A percentile compares a stretch with the other conserved stretches of the same genome.
Evolutionary conservation across 257 asterid genomes (phyloP).

Genomic region (Solanum sitiens): DNA sequence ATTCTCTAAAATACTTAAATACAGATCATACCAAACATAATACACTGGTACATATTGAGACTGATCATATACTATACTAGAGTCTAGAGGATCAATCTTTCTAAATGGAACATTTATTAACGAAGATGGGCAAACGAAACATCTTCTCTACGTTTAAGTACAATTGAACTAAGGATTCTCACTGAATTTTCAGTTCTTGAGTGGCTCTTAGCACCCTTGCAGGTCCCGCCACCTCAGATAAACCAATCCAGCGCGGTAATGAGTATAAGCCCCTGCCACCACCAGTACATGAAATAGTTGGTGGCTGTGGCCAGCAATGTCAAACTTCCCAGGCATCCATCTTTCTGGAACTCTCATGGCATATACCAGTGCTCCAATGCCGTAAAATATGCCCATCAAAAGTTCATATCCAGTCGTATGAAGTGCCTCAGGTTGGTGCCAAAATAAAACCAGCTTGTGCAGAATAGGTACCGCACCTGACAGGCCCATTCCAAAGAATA

Average conservation of each 20-base stretch:
- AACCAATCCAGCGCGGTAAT: conserved; percentile 80
- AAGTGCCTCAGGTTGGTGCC: conserved; percentile 86
- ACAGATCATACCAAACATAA: neutral
- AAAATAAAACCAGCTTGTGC: conserved; percentile 69
- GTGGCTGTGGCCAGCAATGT: conserved; percentile 88
- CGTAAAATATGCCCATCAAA: conserved; percentile 78
- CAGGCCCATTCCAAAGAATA: conserved; percentile 81
- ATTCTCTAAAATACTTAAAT: neutral
- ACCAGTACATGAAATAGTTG: conserved; percentile 89
- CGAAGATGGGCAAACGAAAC: neutral
- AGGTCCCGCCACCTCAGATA: conserved; percentile 85
- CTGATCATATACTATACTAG: neutral
- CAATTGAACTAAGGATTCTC: neutral
- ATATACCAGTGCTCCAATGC: conserved; percentile 69
- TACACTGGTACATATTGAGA: neutral
- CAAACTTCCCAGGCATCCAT: conserved; percentile 96
- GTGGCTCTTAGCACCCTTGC: conserved; percentile 60
- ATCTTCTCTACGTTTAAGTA: neutral
- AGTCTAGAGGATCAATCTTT: too few species aligned
- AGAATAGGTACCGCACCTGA: conserved; percentile 77
- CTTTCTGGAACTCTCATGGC: conserved; percentile 80
- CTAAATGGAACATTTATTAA: neutral
- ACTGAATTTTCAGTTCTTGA: neutral
- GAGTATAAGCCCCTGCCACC: conserved; percentile 94
- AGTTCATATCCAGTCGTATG: conserved; percentile 71